Evolutionary conservation across 345 rosid genomes (phyloP).

Genomic region (Syzygium jambos): DNA sequence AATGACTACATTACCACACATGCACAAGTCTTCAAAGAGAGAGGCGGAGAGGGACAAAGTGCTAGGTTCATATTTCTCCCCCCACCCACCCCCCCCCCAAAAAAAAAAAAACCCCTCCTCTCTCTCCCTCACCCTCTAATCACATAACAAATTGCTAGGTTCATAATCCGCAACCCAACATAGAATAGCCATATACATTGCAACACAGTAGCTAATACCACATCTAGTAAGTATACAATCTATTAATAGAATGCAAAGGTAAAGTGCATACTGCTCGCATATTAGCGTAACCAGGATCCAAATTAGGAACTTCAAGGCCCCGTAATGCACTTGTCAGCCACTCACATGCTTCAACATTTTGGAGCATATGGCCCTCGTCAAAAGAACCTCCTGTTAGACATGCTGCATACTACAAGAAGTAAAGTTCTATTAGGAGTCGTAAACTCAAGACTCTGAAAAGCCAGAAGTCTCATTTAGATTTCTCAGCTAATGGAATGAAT

Average conservation of each 20-base stretch:
- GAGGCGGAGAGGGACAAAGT: fast-evolving
- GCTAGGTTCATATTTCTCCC: neutral
- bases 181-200: neutral
- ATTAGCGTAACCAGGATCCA: conserved; percentile 74
- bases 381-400: conserved; percentile 81
- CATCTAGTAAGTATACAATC: neutral
- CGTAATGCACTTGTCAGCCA: conserved; percentile 82
- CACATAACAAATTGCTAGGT: neutral
- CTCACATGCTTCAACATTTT: conserved; percentile 95
- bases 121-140: neutral
- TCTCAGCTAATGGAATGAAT: neutral
- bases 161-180: neutral
- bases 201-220: neutral
- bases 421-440: conserved; percentile 10
- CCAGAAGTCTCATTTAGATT: neutral
- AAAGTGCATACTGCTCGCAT: conserved; percentile 73
- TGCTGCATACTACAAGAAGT: conserved; percentile 68
- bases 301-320: conserved; percentile 74
- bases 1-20: neutral
- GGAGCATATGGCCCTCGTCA: conserved; percentile 88
- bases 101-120: neutral
- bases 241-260: conserved; percentile 1
- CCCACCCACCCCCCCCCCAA: neutral
- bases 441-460: neutral
- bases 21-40: neutral